Evolutionary conservation across 768 basidiomycete species (phyloP).

Genomic region (Pleurotus cornucopiae): DNA sequence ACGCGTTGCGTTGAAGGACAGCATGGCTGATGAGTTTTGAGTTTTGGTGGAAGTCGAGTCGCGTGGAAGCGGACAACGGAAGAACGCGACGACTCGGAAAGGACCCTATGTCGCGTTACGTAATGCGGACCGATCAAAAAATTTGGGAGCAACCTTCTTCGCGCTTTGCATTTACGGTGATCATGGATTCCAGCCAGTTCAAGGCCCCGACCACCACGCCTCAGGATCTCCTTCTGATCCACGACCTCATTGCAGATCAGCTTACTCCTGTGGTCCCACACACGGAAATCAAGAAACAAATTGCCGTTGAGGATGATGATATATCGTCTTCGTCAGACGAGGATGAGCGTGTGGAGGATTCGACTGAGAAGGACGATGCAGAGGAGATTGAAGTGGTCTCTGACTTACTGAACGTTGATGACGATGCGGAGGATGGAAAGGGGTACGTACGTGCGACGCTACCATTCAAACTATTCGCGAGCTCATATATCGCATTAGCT

Average conservation of each 20-base stretch:
- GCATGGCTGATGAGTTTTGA: not conserved
- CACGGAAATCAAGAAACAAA: not conserved
- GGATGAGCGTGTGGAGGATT: slow-evolving; percentile 34
- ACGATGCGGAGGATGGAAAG: not conserved
- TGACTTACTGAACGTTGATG: not conserved
- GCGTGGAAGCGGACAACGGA: no score
- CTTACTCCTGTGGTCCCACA: not conserved
- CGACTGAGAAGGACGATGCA: slow-evolving; percentile 29
- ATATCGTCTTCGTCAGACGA: slow-evolving; percentile 41
- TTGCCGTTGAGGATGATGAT: slow-evolving; percentile 39
- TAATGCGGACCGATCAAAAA: slow-evolving; percentile 1
- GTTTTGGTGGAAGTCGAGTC: no score
- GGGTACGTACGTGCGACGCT: not conserved
- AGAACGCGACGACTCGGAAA: no score
- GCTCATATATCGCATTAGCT: not conserved
- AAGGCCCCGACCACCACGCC: slow-evolving; percentile 58
- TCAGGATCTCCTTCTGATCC: slow-evolving; percentile 74
- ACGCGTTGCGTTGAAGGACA: slow-evolving; percentile 4
- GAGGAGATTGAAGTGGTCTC: slow-evolving; percentile 32
- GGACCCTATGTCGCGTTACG: no score
- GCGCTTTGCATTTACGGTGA: not conserved
- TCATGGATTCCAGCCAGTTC: slow-evolving; percentile 33
- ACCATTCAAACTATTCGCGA: not conserved
- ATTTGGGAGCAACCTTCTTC: not conserved
- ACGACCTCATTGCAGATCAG: slow-evolving; percentile 48